Conservation (phyloP, 768 basidiomycete species). For the Podaxis sp. region DNA sequence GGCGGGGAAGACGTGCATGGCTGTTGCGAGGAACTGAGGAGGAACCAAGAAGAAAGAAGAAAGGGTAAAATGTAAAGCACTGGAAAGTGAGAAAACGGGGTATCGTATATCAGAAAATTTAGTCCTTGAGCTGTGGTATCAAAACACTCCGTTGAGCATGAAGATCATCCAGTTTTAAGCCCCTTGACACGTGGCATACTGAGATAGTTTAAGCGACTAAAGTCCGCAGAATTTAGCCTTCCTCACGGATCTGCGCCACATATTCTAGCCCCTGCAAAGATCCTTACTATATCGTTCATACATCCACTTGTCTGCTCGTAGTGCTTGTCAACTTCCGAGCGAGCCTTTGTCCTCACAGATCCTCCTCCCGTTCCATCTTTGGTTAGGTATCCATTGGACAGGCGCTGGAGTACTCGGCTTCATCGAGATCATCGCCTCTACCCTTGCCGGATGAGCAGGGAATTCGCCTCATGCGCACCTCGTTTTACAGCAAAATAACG, state of each 20-base stretch:
- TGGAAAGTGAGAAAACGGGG: slow-evolving; percentile 1
- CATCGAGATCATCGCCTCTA: neutral
- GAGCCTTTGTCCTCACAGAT: neutral
- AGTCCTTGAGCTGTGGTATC: neutral
- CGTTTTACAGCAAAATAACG: too few relatives aligned
- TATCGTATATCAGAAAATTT: slow-evolving; percentile 2
- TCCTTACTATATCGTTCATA: too few relatives aligned
- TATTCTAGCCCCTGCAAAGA: too few relatives aligned
- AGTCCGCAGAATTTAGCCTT: too few relatives aligned
- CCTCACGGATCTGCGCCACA: too few relatives aligned
- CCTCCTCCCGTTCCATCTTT: neutral
- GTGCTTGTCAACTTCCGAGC: too few relatives aligned
- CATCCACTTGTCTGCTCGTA: neutral
- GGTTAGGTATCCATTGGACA: neutral
- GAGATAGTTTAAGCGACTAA: too few relatives aligned
- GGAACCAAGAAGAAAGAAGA: neutral
- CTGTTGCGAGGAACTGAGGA: neutral
- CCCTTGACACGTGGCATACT: neutral
- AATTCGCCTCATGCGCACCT: neutral
- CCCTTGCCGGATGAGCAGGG: neutral
- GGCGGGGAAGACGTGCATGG: slow-evolving; percentile 4
- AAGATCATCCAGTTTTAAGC: neutral
- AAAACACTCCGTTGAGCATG: neutral
- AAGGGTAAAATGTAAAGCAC: neutral
- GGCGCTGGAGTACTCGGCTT: neutral